These are phyloP conservation scores for Chlamydomonas schloesseri DNA, from an alignment of 139 green algal species.

Conservation along the genomic window DNA sequence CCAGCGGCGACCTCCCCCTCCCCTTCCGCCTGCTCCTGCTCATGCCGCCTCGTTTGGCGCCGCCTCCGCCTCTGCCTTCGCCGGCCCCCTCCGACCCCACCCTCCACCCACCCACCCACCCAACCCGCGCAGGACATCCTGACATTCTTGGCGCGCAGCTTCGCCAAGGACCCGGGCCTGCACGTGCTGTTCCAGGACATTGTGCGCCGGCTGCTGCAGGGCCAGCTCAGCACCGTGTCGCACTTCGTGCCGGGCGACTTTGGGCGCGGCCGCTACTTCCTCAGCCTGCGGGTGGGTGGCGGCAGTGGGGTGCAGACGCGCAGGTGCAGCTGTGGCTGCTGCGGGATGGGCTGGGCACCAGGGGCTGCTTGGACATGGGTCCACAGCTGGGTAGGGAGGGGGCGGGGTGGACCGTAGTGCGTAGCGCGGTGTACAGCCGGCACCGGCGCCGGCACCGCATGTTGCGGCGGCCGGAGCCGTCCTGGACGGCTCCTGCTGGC, in stretches of 20 bases:
- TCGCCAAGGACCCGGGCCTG: constrained; percentile 26
- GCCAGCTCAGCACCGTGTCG: constrained; percentile 4
- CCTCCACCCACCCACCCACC: neutral
- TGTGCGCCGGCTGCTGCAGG: constrained; percentile 29
- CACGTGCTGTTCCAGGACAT: constrained; percentile 39
- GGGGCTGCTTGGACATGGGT: no score
- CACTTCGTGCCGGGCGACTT: constrained; percentile 38
- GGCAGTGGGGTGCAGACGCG: neutral
- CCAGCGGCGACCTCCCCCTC: no score
- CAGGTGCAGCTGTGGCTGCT: neutral
- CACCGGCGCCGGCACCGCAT: no score
- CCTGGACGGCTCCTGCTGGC: no score
- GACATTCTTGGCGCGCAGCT: constrained; percentile 25
- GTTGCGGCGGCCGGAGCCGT: no score
- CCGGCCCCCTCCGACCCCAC: no score
- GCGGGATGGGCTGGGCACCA: neutral
- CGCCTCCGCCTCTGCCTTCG: no score
- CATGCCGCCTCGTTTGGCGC: no score
- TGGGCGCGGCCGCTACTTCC: constrained; percentile 16
- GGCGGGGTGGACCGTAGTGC: no score
- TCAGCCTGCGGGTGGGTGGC: constrained; percentile 13
- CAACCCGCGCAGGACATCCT: neutral
- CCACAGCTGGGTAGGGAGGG: no score
- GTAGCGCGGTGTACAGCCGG: no score
- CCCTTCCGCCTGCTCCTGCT: no score